These are phyloP conservation scores for Microdochium nivale DNA, from an alignment of 2,329 filamentous ascomycete species.

Conservation along the genomic window DNA sequence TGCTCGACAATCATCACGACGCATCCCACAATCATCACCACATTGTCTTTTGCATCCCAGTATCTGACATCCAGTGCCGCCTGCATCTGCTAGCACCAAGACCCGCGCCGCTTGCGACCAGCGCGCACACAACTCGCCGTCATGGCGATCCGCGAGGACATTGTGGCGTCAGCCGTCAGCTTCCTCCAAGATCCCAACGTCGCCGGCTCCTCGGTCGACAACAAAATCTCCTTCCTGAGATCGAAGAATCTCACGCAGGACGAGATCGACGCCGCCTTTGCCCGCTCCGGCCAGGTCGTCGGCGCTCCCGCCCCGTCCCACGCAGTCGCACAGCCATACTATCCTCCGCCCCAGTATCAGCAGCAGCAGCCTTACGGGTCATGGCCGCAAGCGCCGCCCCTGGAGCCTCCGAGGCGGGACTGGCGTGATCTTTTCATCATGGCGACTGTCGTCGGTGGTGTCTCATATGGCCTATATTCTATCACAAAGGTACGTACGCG, in stretches of 20 bases:
- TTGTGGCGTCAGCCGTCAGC: slow-evolving; percentile 21
- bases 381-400: slow-evolving; percentile 48
- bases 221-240: slow-evolving; percentile 83
- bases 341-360: slow-evolving; percentile 27
- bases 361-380: slow-evolving; percentile 34
- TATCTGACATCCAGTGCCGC: too few species aligned
- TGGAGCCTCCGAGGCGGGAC: slow-evolving; percentile 66
- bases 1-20: background rate
- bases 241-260: slow-evolving; percentile 97
- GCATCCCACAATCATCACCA: background rate
- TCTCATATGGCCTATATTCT: slow-evolving; percentile 81
- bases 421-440: slow-evolving; percentile 99
- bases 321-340: slow-evolving; percentile 28
- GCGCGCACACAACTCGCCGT: slow-evolving; percentile 8
- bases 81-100: background rate
- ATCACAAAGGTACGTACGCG: slow-evolving; percentile 64
- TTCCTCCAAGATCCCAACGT: slow-evolving; percentile 91
- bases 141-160: slow-evolving; percentile 88
- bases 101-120: background rate
- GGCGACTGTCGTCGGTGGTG: slow-evolving; percentile 87
- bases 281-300: slow-evolving; percentile 58
- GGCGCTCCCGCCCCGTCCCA: slow-evolving; percentile 35
- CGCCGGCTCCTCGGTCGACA: slow-evolving; percentile 81
- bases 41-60: too few species aligned
- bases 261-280: slow-evolving; percentile 79